Evolutionary conservation across 75 land plant genomes (phyloP).

Genomic region (Larix kaempferi): DNA sequence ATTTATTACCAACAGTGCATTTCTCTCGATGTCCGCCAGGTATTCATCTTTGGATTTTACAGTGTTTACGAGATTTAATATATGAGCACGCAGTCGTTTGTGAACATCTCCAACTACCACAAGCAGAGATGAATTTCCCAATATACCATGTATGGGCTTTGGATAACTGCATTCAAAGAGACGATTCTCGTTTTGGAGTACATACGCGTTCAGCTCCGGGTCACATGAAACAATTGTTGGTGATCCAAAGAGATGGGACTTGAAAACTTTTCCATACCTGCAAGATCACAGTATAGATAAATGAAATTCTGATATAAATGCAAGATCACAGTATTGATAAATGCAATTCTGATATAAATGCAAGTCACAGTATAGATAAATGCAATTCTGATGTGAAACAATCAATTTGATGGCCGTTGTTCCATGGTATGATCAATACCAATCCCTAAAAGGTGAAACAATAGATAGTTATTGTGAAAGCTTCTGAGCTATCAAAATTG

Average conservation of each 20-base stretch:
- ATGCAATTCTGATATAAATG: too few species aligned
- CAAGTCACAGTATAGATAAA: too few species aligned
- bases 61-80: slow-evolving; percentile 24
- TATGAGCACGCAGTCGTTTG: slow-evolving; percentile 40
- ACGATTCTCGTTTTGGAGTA: slow-evolving; percentile 73
- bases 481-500: neutral
- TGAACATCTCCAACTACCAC: slow-evolving; percentile 48
- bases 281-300: neutral
- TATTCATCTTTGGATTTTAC: slow-evolving; percentile 28
- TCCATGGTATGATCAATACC: too few species aligned
- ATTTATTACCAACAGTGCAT: slow-evolving; percentile 23
- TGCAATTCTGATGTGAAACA: too few species aligned
- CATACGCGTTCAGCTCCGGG: slow-evolving; percentile 56
- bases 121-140: slow-evolving; percentile 50
- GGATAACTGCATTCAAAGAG: slow-evolving; percentile 66
- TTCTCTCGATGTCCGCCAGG: slow-evolving; percentile 32
- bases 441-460: neutral
- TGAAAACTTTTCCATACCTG: slow-evolving; percentile 84
- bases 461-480: neutral
- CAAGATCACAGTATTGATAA: too few species aligned
- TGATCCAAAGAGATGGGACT: slow-evolving; percentile 69
- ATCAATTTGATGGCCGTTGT: too few species aligned
- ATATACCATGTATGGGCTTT: slow-evolving; percentile 52
- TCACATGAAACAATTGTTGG: slow-evolving; percentile 79
- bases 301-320: neutral